These are phyloP conservation scores for Hibiscus mutabilis DNA, from an alignment of 345 rosid species.

Conservation along the genomic window DNA sequence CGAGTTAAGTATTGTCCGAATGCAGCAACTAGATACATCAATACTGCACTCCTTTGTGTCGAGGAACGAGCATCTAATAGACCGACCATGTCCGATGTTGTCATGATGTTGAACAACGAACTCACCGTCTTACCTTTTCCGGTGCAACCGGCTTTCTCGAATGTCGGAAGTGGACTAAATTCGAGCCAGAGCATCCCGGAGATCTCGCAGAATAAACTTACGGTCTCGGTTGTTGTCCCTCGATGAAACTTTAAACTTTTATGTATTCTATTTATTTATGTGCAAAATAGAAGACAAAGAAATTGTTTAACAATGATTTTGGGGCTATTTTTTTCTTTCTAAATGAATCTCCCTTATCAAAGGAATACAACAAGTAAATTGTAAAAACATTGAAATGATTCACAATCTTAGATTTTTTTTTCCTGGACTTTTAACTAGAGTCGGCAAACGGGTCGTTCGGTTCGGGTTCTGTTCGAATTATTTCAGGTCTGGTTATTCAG, in stretches of 20 bases:
- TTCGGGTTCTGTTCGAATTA: too few relatives aligned
- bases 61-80: background rate
- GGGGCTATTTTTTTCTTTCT: too few relatives aligned
- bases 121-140: background rate
- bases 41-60: slow-evolving; percentile 6
- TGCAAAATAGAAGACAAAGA: background rate
- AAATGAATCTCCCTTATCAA: too few relatives aligned
- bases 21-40: background rate
- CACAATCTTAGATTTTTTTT: too few relatives aligned
- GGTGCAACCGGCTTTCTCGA: background rate
- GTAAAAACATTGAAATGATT: too few relatives aligned
- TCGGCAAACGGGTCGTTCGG: too few relatives aligned
- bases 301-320: background rate
- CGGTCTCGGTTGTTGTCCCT: background rate
- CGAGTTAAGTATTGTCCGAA: background rate
- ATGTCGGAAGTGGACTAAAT: background rate
- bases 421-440: too few relatives aligned
- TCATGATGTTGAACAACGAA: slow-evolving; percentile 4
- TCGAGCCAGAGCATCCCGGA: background rate
- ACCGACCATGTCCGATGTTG: slow-evolving; percentile 4
- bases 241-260: background rate
- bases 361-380: too few relatives aligned
- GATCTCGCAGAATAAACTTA: background rate
- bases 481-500: too few relatives aligned
- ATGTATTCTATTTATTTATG: background rate